Base-by-base conservation (phyloP, 805 yeast genomes). In the Alloascoidea africana region DNA sequence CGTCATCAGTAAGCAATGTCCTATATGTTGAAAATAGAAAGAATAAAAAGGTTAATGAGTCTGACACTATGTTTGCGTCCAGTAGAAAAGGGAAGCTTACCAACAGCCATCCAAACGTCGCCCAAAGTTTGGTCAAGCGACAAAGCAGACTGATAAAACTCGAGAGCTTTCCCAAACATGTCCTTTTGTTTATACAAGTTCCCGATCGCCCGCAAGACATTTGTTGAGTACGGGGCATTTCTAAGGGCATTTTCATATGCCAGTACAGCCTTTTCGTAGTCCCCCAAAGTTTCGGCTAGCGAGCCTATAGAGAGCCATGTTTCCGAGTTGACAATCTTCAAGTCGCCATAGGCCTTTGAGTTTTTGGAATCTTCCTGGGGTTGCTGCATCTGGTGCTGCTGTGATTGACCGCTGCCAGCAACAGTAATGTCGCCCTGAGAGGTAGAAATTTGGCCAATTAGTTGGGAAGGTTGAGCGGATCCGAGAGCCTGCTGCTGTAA, bases 1-100 rank as follows among this genome's bases (percentile, higher is more conserved):
- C 55, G 87, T 64, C 96, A 91, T 91, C 48, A 91, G 63, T 54
- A 86, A 91, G 62, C 98, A 91, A 60, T 91, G 98, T 38, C 98
- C 95, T 23, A n/a, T 23, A n/a, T 23, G 30, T n/a, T n/a, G n/a
- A n/a, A n/a, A n/a, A n/a, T n/a, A n/a, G n/a, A n/a, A n/a, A n/a
- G n/a, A n/a, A n/a, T n/a, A n/a, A n/a, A n/a, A n/a, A n/a, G n/a
- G n/a, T n/a, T n/a, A 23, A n/a, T 23, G 8, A 23, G 30, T 23
- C 30, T 8, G 30, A 8, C 30, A 23, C 13, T 23, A 8, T 8
- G 30, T 23, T 23, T 8, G 30, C n/a, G n/a, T 23, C 30, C 8
- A 23, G 30, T 8, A 23, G 30, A n/a, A 23, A 8, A n/a, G 30
- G 30, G 30, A 23, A 8, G n/a, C 13, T 23, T 23, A 23, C 30